A percentile compares a stretch with the other conserved stretches of the same genome.
Evolutionary conservation across 257 asterid genomes (phyloP).

Genomic region (Solanum piurae): DNA sequence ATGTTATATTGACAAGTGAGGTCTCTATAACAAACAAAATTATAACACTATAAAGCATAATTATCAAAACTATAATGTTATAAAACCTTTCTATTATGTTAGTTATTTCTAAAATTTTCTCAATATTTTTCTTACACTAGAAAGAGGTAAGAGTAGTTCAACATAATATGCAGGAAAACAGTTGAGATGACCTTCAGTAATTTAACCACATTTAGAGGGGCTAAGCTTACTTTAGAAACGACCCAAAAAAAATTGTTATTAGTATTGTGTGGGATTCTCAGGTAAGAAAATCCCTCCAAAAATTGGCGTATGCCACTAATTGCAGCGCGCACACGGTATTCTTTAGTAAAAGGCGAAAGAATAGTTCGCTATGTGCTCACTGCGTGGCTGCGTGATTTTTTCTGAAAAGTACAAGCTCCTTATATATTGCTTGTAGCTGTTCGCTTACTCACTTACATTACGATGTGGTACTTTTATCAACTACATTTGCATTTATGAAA

Average conservation of each 20-base stretch:
- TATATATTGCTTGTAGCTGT: background rate
- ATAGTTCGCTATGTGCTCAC: background rate
- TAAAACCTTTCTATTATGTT: no score
- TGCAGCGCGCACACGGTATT: background rate
- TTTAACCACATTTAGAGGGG: background rate
- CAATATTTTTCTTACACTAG: background rate
- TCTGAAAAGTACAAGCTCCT: rapidly evolving
- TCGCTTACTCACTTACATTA: background rate
- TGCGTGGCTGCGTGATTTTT: background rate
- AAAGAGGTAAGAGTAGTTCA: background rate
- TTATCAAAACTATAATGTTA: no score
- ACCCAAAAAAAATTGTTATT: background rate
- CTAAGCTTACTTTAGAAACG: background rate
- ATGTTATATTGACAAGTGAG: no score
- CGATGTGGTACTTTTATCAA: background rate
- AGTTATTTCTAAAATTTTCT: no score
- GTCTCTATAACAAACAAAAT: no score
- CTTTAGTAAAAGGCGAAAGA: background rate
- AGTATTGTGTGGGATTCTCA: background rate
- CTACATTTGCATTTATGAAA: background rate
- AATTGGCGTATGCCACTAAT: background rate
- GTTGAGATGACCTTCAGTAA: background rate
- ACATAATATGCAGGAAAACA: background rate
- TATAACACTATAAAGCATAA: no score
- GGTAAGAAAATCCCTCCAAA: background rate